phyloP scores from a whole-genome alignment of 2,329 filamentous ascomycete species.

The Didymella segeticola region DNA sequence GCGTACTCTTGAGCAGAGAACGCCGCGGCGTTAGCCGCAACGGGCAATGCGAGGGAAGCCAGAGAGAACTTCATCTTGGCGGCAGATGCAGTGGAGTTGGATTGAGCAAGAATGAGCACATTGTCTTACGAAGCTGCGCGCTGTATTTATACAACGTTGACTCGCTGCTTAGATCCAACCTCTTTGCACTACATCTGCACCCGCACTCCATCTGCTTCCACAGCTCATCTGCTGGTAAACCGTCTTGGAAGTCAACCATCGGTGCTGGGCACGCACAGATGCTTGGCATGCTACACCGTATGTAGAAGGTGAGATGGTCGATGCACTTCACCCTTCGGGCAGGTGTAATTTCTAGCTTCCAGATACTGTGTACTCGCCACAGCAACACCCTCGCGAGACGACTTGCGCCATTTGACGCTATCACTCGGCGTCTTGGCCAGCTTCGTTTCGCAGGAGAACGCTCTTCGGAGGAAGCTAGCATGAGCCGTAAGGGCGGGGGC shows the following conservation, averaged over 20 bases:
- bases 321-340: slow-evolving; percentile 12
- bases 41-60: slow-evolving; percentile 28
- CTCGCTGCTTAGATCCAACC: slow-evolving; percentile 1
- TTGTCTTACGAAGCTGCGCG: slow-evolving; percentile 11
- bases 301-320: slow-evolving; percentile 18
- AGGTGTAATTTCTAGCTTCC: slow-evolving; percentile 17
- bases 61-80: slow-evolving; percentile 37
- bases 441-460: slow-evolving; percentile 3
- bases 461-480: slow-evolving; percentile 3
- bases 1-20: slow-evolving; percentile 34
- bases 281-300: slow-evolving; percentile 16
- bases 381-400: slow-evolving; percentile 9
- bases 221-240: slow-evolving; percentile 8
- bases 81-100: slow-evolving; percentile 16
- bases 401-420: slow-evolving; percentile 17
- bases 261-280: slow-evolving; percentile 5
- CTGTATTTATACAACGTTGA: slow-evolving; percentile 26
- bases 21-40: slow-evolving; percentile 30
- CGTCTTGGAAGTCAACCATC: slow-evolving; percentile 19
- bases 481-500: background rate
- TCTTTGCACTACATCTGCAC: slow-evolving; percentile 6
- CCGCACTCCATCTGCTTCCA: too few relatives aligned
- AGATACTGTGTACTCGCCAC: slow-evolving; percentile 15
- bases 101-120: slow-evolving; percentile 35
- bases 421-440: slow-evolving; percentile 18